These are phyloP conservation scores for Dalbergia oliveri DNA, from an alignment of 306 rosid genomes.

Conservation along the genomic window DNA sequence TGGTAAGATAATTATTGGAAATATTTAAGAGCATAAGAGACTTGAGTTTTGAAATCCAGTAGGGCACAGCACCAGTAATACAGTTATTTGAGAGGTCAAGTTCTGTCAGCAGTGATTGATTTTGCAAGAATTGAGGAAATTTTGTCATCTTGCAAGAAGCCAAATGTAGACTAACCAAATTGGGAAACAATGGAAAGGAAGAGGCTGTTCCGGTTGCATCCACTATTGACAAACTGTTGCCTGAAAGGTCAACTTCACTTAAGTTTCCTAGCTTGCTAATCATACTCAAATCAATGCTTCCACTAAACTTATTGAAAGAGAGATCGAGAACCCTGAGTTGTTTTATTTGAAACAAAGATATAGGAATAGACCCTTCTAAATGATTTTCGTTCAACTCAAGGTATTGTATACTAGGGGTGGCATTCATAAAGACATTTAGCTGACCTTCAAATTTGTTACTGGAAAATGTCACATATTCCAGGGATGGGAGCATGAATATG, in stretches of 20 bases:
- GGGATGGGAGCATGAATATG: background rate
- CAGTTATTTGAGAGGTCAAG: conserved; percentile 56
- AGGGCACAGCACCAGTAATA: conserved; percentile 52
- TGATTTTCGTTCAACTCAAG: conserved; percentile 1
- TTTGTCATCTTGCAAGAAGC: conserved; percentile 38
- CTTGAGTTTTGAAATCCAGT: conserved; percentile 53
- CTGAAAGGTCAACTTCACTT: conserved; percentile 51
- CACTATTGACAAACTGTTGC: conserved; percentile 40
- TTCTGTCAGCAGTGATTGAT: rapidly evolving
- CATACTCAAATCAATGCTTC: background rate
- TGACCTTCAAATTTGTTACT: background rate
- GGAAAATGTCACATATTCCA: background rate
- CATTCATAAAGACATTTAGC: background rate
- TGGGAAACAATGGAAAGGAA: background rate
- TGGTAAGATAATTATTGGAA: conserved; percentile 45
- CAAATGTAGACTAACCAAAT: background rate
- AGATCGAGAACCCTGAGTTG: background rate
- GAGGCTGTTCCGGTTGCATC: too few species aligned
- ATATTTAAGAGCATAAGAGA: background rate
- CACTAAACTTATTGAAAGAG: conserved; percentile 54
- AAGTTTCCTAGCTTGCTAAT: conserved; percentile 32
- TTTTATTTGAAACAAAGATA: background rate
- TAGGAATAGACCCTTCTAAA: conserved; percentile 35
- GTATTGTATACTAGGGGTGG: background rate
- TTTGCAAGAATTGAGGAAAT: conserved; percentile 47